Evolutionary conservation across 1,284 basidiomycete genomes (phyloP), one percentile per base, ranked within the genome.

Genomic region (Ustilago curta): DNA sequence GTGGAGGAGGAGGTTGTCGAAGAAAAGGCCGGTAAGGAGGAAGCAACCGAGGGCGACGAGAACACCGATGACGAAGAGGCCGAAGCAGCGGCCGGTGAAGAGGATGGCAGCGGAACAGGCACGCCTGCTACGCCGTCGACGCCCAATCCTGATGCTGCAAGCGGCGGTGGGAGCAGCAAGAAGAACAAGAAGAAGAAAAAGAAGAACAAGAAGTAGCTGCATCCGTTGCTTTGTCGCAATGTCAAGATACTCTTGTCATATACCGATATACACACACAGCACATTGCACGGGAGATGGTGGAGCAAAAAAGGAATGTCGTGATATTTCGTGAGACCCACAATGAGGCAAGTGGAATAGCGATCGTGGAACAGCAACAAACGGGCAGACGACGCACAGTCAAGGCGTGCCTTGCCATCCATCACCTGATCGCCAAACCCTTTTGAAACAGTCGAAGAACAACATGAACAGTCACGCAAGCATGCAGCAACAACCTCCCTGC

Each of bases 131-230:
- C 51, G 18, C 60, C 60, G 14, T 56, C 58, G 0, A 69, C 66
- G 47, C 59, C 71, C 25, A 69, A 65, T 18, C 61, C 40, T 8
- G 59, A 35, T 23, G 43, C 29, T 49, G 16, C 52, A 16, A 12
- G 35, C 40, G 45, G 31, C 40, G 25, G 51, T 19, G 48, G 51
- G 2, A 37, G 37, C 3, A 45, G 25, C 45, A 58, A 50, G 43
- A 37, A 27, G 51, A 58, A 42, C 31, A 68, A 61, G 40, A 68
- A 69, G 40, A 65, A 66, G 43, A 72, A 72, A 29, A 72, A 66
- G 40, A 75, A 75, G 56, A 74, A 70, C 42, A 67, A 63, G 44
- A 59, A 73, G 58, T 62, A 60, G 52, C 29, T n/a, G n/a, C n/a
- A n/a, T n/a, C n/a, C n/a, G n/a, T n/a, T n/a, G n/a, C n/a, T n/a